Evolutionary conservation across 768 basidiomycete species (phyloP).

Genomic region (Jaapia argillacea): DNA sequence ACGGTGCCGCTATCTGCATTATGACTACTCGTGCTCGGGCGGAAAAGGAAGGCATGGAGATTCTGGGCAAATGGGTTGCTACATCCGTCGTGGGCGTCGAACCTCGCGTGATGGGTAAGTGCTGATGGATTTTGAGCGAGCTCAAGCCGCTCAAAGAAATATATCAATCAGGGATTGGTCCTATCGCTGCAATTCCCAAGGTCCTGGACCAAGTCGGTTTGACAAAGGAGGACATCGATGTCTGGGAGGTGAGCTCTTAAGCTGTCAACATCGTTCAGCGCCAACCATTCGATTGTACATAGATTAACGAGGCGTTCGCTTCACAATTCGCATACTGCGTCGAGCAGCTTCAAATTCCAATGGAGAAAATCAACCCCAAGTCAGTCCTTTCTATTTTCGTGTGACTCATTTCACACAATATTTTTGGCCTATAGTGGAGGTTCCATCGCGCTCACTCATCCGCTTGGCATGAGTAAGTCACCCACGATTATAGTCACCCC

Average conservation of each 20-base stretch:
- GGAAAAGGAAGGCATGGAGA: constrained; percentile 62
- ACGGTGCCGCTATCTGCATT: constrained; percentile 83
- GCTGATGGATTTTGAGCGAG: too few species aligned
- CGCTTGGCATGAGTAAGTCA: constrained; percentile 71
- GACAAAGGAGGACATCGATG: constrained; percentile 61
- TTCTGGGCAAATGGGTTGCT: constrained; percentile 78
- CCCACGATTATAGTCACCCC: constrained; percentile 6
- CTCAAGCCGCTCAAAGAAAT: neutral
- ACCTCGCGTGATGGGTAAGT: constrained; percentile 11
- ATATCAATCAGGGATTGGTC: constrained; percentile 62
- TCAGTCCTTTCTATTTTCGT: constrained; percentile 23
- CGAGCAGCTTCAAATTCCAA: constrained; percentile 65
- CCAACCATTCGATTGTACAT: constrained; percentile 3
- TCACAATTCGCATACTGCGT: constrained; percentile 93
- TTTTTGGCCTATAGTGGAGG: constrained; percentile 48
- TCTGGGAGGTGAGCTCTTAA: constrained; percentile 49
- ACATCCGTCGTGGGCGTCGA: constrained; percentile 60
- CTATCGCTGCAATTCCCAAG: constrained; percentile 63
- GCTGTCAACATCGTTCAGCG: neutral
- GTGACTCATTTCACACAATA: neutral
- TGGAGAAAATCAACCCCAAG: constrained; percentile 83
- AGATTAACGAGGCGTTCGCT: constrained; percentile 90
- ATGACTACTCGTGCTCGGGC: constrained; percentile 76
- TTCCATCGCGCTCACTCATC: constrained; percentile 76
- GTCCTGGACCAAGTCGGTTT: constrained; percentile 52